Conservation (phyloP, 202 grass and related monocot species). For the Dendrocalamus latiflorus region DNA sequence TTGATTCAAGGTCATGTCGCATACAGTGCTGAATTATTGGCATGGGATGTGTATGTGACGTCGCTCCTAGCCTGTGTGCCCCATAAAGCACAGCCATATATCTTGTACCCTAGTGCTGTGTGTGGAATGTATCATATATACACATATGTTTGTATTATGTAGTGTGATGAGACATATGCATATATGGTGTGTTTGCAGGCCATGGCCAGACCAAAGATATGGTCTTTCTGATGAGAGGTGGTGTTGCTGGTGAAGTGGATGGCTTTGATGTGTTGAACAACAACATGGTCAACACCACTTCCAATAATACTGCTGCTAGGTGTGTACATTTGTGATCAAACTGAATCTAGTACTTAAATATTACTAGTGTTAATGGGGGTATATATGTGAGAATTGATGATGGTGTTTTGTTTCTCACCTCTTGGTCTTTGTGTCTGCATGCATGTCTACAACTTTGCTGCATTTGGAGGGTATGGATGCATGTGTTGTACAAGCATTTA, state of each 20-base stretch:
- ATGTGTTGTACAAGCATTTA: neutral
- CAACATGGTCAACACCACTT: conserved; percentile 34
- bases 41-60: neutral
- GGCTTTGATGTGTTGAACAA: conserved; percentile 28
- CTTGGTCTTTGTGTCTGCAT: conserved; percentile 12
- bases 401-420: conserved; percentile 15
- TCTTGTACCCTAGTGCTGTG: neutral
- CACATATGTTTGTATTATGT: conserved; percentile 5
- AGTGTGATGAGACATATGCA: conserved; percentile 14
- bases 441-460: conserved; percentile 8
- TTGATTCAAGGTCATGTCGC: conserved; percentile 23
- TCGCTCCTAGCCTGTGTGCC: conserved; percentile 3
- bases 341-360: neutral
- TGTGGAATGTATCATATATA: neutral
- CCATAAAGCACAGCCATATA: conserved; percentile 31
- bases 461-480: conserved; percentile 29
- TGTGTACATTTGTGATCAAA: neutral
- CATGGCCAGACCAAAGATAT: conserved; percentile 56
- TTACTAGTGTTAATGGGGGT: too few species aligned
- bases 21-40: conserved; percentile 39
- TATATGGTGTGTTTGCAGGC: conserved; percentile 52
- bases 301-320: conserved; percentile 19
- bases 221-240: conserved; percentile 37
- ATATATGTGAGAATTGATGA: neutral
- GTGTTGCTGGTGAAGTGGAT: conserved; percentile 10